Evolutionary conservation across 345 rosid species (phyloP), one percentile per base, ranked within the genome.

Genomic region (Lepidium africanum): DNA sequence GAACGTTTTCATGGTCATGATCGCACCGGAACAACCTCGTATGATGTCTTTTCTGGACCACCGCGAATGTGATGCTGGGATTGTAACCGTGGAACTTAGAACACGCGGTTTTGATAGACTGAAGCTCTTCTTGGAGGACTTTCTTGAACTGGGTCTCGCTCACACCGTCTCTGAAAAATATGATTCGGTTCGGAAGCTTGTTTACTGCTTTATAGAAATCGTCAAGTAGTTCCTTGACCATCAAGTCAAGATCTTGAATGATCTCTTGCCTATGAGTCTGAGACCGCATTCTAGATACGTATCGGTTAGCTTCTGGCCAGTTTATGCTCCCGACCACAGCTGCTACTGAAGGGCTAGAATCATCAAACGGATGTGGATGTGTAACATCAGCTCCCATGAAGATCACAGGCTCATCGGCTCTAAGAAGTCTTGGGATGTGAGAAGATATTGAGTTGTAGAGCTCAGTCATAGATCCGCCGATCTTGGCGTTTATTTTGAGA

Each of bases 291-390:
- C 96, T 78, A 0, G 97, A 94, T 0, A 79, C 84, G 27, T 94
- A 94, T 70, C 84, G 82, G 90, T 94, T 94, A 45, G 96, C 96
- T 13, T 91, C 88, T 1, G 99, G 97, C 99, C 99, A 94, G 83
- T 90, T 94, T 84, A 94, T 83, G 87, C 97, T 94, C n/a, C 97
- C 99, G 30, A 94, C 99, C 25, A 91, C 97, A 45, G 99, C 99
- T 3, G 96, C 99, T 67, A 88, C 92, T 0, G 99, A 94, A 17
- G 99, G 99, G 53, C 99, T 94, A 61, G 35, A 80, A 71, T 94
- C 99, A 32, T 94, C 99, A 2, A 94, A 88, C 0, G 99, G 99
- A 61, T 91, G 99, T 39, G 96, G 99, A 76, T 90, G 95, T 21
- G 99, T 94, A 16, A 90, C 99, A 64, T 94, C 99, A 3, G 99